These are phyloP conservation scores for Proliferodiscus dingleyae DNA, from an alignment of 2,329 filamentous ascomycete species.

Conservation along the genomic window DNA sequence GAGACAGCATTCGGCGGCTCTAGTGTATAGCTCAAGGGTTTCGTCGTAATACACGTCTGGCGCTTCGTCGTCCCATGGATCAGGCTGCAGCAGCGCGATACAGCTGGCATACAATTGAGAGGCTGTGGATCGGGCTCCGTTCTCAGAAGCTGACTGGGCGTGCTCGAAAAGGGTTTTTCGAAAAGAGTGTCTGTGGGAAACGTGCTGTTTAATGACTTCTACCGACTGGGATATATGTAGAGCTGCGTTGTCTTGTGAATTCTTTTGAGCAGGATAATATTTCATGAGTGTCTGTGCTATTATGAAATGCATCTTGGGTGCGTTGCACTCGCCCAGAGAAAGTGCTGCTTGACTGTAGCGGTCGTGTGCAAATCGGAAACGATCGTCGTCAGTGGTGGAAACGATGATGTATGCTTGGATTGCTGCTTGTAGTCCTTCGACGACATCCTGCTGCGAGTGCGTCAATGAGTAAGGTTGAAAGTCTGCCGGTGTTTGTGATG, in stretches of 20 bases:
- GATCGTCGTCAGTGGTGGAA: conserved; percentile 76
- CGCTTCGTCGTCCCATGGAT: conserved; percentile 67
- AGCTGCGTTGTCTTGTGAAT: conserved; percentile 66
- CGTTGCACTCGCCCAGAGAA: conserved; percentile 63
- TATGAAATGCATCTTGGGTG: conserved; percentile 82
- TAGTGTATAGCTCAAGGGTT: conserved; percentile 72
- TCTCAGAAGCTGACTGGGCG: conserved; percentile 73
- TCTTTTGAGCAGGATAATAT: conserved; percentile 57
- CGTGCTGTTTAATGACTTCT: conserved; percentile 64
- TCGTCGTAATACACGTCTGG: conserved; percentile 81
- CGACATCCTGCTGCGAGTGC: conserved; percentile 58
- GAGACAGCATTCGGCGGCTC: conserved; percentile 77
- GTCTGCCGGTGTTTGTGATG: conserved; percentile 35
- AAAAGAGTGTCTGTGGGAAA: conserved; percentile 59
- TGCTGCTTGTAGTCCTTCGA: conserved; percentile 76
- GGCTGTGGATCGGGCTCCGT: conserved; percentile 75
- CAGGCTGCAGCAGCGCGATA: conserved; percentile 70
- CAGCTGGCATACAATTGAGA: conserved; percentile 77
- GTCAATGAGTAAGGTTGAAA: conserved; percentile 35
- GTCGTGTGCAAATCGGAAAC: conserved; percentile 85
- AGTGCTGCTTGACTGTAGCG: conserved; percentile 74
- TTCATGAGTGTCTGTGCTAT: conserved; percentile 78
- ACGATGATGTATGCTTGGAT: conserved; percentile 78
- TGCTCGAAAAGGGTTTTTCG: conserved; percentile 69
- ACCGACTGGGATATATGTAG: conserved; percentile 76